A percentile compares a stretch with the other conserved stretches of the same genome.
Evolutionary conservation across 768 basidiomycete genomes (phyloP).

Genomic region (Termitomyces sp.): DNA sequence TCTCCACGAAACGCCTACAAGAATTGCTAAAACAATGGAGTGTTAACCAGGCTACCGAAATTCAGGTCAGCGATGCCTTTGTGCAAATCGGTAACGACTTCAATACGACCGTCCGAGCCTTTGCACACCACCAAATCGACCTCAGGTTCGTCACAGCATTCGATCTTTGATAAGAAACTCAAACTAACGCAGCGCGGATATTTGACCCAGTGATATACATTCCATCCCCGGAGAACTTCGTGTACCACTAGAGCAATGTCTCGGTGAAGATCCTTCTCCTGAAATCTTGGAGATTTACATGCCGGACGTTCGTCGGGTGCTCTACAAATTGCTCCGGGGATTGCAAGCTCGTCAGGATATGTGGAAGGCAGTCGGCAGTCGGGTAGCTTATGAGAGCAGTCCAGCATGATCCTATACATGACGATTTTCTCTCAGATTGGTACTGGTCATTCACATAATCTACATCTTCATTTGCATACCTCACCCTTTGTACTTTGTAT

Average conservation of each 20-base stretch:
- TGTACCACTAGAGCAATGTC: constrained; percentile 53
- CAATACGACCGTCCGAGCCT: constrained; percentile 72
- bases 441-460: neutral
- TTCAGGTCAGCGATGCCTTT: constrained; percentile 83
- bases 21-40: constrained; percentile 70
- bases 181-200: neutral
- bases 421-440: no score
- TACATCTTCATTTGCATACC: neutral
- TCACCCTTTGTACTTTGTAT: neutral
- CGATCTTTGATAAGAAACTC: neutral
- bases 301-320: constrained; percentile 75
- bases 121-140: constrained; percentile 66
- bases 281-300: constrained; percentile 70
- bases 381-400: neutral
- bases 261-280: constrained; percentile 75
- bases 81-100: constrained; percentile 88
- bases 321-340: constrained; percentile 78
- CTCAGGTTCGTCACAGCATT: constrained; percentile 41
- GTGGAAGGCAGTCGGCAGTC: constrained; percentile 26
- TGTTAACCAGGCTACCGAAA: constrained; percentile 47
- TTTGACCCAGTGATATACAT: constrained; percentile 49
- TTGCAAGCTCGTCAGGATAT: constrained; percentile 69
- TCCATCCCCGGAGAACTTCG: constrained; percentile 59
- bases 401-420: neutral
- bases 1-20: constrained; percentile 80